phyloP scores from a whole-genome alignment of 805 yeast genomes.

The Spathaspora boniae region DNA sequence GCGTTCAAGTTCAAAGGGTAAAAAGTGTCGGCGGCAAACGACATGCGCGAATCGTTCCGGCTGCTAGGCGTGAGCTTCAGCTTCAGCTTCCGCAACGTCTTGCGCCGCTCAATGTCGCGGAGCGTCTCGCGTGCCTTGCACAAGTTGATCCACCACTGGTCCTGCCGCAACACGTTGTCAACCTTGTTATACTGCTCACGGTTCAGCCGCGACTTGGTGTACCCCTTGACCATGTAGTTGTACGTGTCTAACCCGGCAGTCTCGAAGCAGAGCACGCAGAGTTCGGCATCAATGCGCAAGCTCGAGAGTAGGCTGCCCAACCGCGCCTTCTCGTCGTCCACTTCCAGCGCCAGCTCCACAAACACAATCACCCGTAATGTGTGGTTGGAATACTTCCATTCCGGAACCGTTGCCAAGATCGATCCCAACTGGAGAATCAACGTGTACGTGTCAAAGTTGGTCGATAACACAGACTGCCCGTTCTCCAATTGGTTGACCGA shows the following conservation, averaged over 20 bases:
- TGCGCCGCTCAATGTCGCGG: constrained; percentile 31
- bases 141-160: constrained; percentile 84
- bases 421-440: constrained; percentile 92
- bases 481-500: constrained; percentile 66
- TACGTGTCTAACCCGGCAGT: constrained; percentile 57
- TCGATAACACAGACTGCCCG: constrained; percentile 70
- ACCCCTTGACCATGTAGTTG: constrained; percentile 75
- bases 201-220: constrained; percentile 28
- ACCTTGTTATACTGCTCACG: constrained; percentile 39
- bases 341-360: constrained; percentile 73
- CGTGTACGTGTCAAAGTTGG: constrained; percentile 95
- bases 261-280: constrained; percentile 69
- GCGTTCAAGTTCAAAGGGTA: constrained; percentile 21
- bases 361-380: constrained; percentile 78
- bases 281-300: constrained; percentile 80
- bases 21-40: constrained; percentile 16
- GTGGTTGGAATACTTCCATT: constrained; percentile 76
- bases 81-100: constrained; percentile 12
- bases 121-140: constrained; percentile 50
- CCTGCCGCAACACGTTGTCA: constrained; percentile 49
- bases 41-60: constrained; percentile 5
- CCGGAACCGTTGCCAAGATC: constrained; percentile 86
- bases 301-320: constrained; percentile 62
- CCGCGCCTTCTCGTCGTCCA: constrained; percentile 64
- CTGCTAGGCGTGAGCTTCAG: constrained; percentile 1